Conservation (phyloP, 1,284 basidiomycete genomes). For the Coniferiporia weirii region DNA sequence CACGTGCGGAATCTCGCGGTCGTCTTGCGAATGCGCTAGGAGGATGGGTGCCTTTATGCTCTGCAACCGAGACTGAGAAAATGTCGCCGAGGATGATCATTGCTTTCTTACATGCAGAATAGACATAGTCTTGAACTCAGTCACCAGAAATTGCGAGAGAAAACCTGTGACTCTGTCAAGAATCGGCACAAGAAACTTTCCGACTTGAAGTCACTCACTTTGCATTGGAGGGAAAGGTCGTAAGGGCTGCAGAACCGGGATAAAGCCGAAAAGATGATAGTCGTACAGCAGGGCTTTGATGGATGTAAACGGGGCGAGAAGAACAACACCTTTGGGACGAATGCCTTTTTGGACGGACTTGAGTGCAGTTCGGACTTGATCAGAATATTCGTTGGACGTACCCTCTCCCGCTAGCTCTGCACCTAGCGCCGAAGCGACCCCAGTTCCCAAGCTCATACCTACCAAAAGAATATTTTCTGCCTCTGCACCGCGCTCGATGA, state of each 20-base stretch:
- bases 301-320: conserved; percentile 77
- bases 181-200: background rate
- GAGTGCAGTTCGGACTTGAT: background rate
- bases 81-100: background rate
- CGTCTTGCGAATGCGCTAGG: conserved; percentile 77
- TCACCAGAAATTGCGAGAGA: conserved; percentile 49
- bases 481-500: conserved; percentile 52
- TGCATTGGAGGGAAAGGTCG: conserved; percentile 64
- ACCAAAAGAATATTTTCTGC: conserved; percentile 62
- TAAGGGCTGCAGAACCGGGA: conserved; percentile 70
- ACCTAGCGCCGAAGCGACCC: conserved; percentile 61
- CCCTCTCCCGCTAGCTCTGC: conserved; percentile 53
- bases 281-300: conserved; percentile 62
- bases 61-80: conserved; percentile 29
- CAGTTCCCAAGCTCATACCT: conserved; percentile 83
- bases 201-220: conserved; percentile 41
- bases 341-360: conserved; percentile 18
- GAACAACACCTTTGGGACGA: conserved; percentile 53
- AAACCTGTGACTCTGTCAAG: conserved; percentile 53
- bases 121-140: conserved; percentile 63
- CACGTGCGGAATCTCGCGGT: conserved; percentile 72
- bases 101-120: conserved; percentile 46
- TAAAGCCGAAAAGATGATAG: conserved; percentile 62
- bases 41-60: conserved; percentile 63
- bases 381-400: conserved; percentile 22